These are phyloP conservation scores for Sodiomyces alkalinus DNA, from an alignment of 2,329 filamentous ascomycete genomes.

Conservation along the genomic window DNA sequence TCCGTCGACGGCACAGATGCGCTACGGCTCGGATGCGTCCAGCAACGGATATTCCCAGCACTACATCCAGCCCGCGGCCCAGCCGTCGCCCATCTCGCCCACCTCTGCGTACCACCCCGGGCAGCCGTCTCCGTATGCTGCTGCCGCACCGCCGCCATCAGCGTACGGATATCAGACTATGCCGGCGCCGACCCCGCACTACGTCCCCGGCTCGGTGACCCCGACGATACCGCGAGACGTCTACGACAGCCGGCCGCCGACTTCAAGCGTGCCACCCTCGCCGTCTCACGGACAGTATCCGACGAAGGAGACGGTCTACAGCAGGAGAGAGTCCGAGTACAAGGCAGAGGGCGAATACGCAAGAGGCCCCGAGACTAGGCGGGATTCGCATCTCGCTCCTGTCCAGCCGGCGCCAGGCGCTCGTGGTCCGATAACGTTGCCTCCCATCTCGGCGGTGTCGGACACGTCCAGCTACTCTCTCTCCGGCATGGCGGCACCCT, in stretches of 20 bases:
- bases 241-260: conserved; percentile 19
- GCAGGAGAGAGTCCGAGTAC: conserved; percentile 7
- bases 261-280: conserved; percentile 22
- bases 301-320: conserved; percentile 1
- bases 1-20: conserved; percentile 12
- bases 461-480: not conserved
- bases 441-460: no score
- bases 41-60: conserved; percentile 22
- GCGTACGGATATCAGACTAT: conserved; percentile 18
- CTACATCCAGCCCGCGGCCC: conserved; percentile 13
- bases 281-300: conserved; percentile 14
- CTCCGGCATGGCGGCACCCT: not conserved
- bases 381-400: not conserved
- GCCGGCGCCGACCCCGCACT: conserved; percentile 14
- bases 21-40: conserved; percentile 21
- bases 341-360: not conserved
- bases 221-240: conserved; percentile 16
- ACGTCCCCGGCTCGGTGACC: conserved; percentile 14
- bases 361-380: not conserved
- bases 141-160: conserved; percentile 18
- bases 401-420: not conserved
- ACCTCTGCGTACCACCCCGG: conserved; percentile 17
- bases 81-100: conserved; percentile 18
- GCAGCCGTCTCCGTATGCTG: conserved; percentile 24
- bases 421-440: not conserved